phyloP scores from a whole-genome alignment of 208 protist species.

The Angomonas deanei region DNA sequence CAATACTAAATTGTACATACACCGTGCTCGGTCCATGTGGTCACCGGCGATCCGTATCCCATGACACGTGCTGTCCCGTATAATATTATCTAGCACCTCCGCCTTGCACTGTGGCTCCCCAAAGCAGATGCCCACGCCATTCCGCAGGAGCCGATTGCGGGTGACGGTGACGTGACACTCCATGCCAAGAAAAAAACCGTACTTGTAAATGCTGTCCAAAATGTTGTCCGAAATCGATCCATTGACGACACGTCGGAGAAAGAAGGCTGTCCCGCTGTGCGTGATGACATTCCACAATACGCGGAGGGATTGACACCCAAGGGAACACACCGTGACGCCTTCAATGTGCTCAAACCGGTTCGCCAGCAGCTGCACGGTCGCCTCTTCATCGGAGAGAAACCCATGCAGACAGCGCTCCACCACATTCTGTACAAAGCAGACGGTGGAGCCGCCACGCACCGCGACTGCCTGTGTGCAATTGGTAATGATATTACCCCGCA shows the following conservation, averaged over 20 bases:
- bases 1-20: conserved; percentile 5
- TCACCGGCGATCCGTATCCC: conserved; percentile 22
- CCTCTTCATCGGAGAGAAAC: conserved; percentile 15
- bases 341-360: conserved; percentile 15
- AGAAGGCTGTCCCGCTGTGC: conserved; percentile 13
- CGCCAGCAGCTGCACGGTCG: conserved; percentile 1
- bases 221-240: conserved; percentile 14
- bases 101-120: conserved; percentile 14
- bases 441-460: conserved; percentile 9
- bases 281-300: conserved; percentile 14
- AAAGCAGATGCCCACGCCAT: conserved; percentile 14
- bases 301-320: conserved; percentile 5
- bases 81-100: conserved; percentile 18
- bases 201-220: neutral
- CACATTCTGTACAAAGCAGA: conserved; percentile 5
- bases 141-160: conserved; percentile 15
- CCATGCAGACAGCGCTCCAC: conserved; percentile 13
- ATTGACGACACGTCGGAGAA: conserved; percentile 11
- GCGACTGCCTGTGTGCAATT: conserved; percentile 12
- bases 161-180: conserved; percentile 11
- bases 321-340: conserved; percentile 12
- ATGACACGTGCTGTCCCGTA: conserved; percentile 4
- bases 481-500: conserved; percentile 13
- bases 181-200: conserved; percentile 18
- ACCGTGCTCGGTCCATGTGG: conserved; percentile 7